These are phyloP conservation scores for Coffea eugenioides DNA, from an alignment of 257 asterid species.

Conservation along the genomic window DNA sequence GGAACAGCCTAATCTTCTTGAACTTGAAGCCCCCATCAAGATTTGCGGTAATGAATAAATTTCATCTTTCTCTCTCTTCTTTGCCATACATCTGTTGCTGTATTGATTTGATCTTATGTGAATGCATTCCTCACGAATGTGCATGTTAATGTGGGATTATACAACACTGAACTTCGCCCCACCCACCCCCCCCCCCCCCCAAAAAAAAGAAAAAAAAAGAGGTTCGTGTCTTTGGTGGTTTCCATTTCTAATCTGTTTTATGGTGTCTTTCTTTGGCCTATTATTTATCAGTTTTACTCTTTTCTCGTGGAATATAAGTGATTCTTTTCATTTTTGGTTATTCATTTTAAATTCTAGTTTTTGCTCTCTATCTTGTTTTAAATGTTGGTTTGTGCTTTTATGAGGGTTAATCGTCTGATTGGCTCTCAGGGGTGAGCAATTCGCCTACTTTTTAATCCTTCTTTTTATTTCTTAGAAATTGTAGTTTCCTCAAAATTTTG, in stretches of 20 bases:
- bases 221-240: not conserved
- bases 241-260: not conserved
- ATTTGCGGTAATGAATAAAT: constrained; percentile 59
- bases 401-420: not conserved
- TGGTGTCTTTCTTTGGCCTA: not conserved
- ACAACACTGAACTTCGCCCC: not conserved
- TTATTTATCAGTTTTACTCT: not conserved
- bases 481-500: not conserved
- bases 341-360: not conserved
- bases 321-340: not conserved
- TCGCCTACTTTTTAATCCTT: not conserved
- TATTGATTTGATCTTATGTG: not conserved
- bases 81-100: not conserved
- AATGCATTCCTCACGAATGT: not conserved
- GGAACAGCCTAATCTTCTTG: constrained; percentile 88
- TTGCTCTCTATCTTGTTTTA: not conserved
- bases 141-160: not conserved
- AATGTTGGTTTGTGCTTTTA: not conserved
- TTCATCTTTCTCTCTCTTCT: not conserved
- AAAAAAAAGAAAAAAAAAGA: not conserved
- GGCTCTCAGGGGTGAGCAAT: not conserved
- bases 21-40: constrained; percentile 91
- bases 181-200: too few relatives aligned
- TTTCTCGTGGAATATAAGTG: not conserved
- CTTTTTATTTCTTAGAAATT: not conserved